Evolutionary conservation across 164 flowering plant species (phyloP).

Genomic region (grape (Vitis vinifera)): DNA sequence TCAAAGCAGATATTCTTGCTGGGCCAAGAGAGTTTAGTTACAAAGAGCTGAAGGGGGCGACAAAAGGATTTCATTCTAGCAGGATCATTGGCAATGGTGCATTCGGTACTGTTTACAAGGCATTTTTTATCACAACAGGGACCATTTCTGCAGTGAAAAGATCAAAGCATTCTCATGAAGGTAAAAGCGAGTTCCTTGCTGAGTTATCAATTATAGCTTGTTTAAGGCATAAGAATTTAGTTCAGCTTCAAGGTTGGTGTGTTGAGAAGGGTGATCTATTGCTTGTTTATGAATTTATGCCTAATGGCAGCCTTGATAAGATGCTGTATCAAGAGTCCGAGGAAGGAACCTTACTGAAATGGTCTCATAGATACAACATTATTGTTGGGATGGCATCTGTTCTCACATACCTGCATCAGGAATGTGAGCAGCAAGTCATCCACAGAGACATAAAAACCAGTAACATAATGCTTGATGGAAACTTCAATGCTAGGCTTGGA

Average conservation of each 20-base stretch:
- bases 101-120: conserved; percentile 70
- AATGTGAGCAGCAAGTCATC: conserved; percentile 92
- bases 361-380: conserved; percentile 65
- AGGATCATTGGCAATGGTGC: conserved; percentile 60
- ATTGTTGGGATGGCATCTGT: conserved; percentile 82
- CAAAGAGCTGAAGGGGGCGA: conserved; percentile 56
- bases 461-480: conserved; percentile 73
- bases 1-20: conserved; percentile 55
- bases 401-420: conserved; percentile 72
- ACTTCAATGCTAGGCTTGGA: conserved; percentile 73
- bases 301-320: conserved; percentile 78
- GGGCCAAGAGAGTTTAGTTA: conserved; percentile 71
- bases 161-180: conserved; percentile 67
- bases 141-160: conserved; percentile 61
- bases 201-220: conserved; percentile 78
- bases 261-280: conserved; percentile 76
- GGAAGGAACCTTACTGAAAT: conserved; percentile 32
- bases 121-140: conserved; percentile 35
- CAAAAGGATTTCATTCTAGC: conserved; percentile 58
- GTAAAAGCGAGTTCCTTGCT: conserved; percentile 71
- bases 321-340: conserved; percentile 51
- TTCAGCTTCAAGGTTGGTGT: conserved; percentile 96
- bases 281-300: conserved; percentile 91
- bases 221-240: conserved; percentile 83
- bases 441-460: conserved; percentile 91